A percentile compares a stretch with the other conserved stretches of the same genome.
Conservation (phyloP, 1,284 basidiomycete genomes). For the Cryptococcus sp. region DNA sequence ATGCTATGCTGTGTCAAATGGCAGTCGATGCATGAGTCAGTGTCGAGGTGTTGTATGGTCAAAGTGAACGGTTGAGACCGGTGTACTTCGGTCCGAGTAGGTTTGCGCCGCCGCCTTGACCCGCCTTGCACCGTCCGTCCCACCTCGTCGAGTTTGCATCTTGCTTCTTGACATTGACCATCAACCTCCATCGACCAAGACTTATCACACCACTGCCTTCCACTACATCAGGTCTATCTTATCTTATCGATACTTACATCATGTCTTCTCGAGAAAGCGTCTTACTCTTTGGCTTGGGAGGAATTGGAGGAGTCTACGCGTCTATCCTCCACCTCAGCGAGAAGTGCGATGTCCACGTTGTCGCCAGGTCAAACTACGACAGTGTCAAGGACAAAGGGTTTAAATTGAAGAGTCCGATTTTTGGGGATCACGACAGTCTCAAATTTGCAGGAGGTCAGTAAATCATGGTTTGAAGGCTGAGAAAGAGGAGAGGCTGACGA, state of each 20-base stretch:
- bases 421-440: conserved; percentile 32
- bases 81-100: too few species aligned
- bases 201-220: too few species aligned
- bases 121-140: too few species aligned
- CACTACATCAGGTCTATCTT: background rate
- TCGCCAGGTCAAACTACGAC: conserved; percentile 49
- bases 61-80: too few species aligned
- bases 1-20: too few species aligned
- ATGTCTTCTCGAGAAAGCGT: conserved; percentile 31
- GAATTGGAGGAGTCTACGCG: conserved; percentile 50
- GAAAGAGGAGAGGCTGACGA: background rate
- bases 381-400: conserved; percentile 42
- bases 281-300: conserved; percentile 46
- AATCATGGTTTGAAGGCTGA: background rate
- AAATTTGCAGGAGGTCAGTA: conserved; percentile 42
- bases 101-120: too few species aligned
- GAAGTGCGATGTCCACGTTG: conserved; percentile 45
- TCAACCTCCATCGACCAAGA: too few species aligned
- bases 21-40: too few species aligned
- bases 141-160: too few species aligned
- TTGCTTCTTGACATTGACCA: too few species aligned
- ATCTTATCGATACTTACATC: background rate
- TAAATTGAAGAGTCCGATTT: conserved; percentile 38
- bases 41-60: too few species aligned
- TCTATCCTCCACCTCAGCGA: conserved; percentile 45